Evolutionary conservation across 208 protist species (phyloP).

Genomic region (Leishmania aethiopica): DNA sequence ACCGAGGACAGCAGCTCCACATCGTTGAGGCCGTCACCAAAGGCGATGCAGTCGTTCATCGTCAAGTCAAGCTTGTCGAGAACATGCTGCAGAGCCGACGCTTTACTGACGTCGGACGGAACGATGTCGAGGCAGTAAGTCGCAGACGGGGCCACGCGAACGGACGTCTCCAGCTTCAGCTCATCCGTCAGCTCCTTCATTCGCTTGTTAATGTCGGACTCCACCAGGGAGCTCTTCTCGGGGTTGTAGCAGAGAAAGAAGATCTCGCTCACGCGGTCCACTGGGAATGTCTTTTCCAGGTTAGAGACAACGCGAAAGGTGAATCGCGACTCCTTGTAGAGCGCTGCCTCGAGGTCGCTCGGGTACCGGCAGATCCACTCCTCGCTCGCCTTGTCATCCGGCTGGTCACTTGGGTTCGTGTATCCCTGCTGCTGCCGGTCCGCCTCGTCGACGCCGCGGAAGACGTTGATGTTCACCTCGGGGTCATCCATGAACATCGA

Average conservation of each 20-base stretch:
- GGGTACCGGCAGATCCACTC: conserved; percentile 72
- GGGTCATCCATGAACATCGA: conserved; percentile 47
- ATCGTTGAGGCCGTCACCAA: conserved; percentile 80
- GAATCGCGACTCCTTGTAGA: conserved; percentile 56
- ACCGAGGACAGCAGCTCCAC: conserved; percentile 57
- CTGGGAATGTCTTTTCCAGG: conserved; percentile 46
- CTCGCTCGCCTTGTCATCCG: conserved; percentile 49
- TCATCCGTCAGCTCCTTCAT: conserved; percentile 35
- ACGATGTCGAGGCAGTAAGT: conserved; percentile 67
- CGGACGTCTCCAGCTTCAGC: conserved; percentile 20
- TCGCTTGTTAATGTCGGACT: conserved; percentile 36
- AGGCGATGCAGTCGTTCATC: conserved; percentile 63
- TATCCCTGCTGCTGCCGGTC: conserved; percentile 39
- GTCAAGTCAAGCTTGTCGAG: conserved; percentile 46
- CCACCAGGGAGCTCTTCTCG: conserved; percentile 27
- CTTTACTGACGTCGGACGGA: conserved; percentile 62
- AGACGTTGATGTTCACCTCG: conserved; percentile 67
- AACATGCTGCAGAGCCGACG: conserved; percentile 54
- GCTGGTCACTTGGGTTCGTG: conserved; percentile 52
- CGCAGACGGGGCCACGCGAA: conserved; percentile 55
- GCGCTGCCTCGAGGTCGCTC: conserved; percentile 40
- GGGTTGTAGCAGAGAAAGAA: conserved; percentile 74
- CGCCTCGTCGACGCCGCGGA: conserved; percentile 37
- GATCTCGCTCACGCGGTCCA: conserved; percentile 59
- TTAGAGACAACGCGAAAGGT: conserved; percentile 49